Evolutionary conservation across 2,329 filamentous ascomycete species (phyloP), one percentile per base, ranked within the genome.

Genomic region (Fusarium tanahbumbuense): DNA sequence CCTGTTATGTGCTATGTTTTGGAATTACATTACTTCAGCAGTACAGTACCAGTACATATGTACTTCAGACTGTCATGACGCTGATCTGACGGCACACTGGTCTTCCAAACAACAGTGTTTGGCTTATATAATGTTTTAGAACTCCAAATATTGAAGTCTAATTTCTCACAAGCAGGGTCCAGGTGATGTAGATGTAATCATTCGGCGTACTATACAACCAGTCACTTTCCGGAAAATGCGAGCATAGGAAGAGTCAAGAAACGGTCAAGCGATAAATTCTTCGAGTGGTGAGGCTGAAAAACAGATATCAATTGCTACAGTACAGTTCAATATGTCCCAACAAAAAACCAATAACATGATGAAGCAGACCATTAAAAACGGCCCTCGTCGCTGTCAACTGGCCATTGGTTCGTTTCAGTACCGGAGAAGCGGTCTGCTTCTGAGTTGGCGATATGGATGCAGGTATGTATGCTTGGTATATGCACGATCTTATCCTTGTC

Each of bases 361-460:
- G 50, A 47, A 71, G 49, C 46, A 68, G 63, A 48, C 30, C 60
- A 56, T 57, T 15, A 37, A 48, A 34, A 56, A 30, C 42, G 44
- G 40, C 46, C 41, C 30, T 60, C 10, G 34, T 50, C 55, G 46
- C 57, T 71, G 61, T 64, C 69, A 64, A 42, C 44, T 46, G 56
- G n/a, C 52, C 60, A 72, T 70, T 71, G 69, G 69, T 16, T 42
- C 41, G 46, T 60, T 67, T 61, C 41, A 28, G 40, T 56, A 45
- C 44, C 55, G 61, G 64, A 75, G 49, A 72, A 62, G 73, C 73
- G 73, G 73, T 75, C 73, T 75, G 69, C 57, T 75, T 61, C 57
- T 75, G 73, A 75, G 73, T 58, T 75, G 73, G 71, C 73, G 48
- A 66, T 66, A 72, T 72, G 65, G 63, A 72, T 61, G 72, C 67